A percentile compares a stretch with the other conserved stretches of the same genome.
Conservation (phyloP, 1,284 basidiomycete species). For the Trametes polyzona region DNA sequence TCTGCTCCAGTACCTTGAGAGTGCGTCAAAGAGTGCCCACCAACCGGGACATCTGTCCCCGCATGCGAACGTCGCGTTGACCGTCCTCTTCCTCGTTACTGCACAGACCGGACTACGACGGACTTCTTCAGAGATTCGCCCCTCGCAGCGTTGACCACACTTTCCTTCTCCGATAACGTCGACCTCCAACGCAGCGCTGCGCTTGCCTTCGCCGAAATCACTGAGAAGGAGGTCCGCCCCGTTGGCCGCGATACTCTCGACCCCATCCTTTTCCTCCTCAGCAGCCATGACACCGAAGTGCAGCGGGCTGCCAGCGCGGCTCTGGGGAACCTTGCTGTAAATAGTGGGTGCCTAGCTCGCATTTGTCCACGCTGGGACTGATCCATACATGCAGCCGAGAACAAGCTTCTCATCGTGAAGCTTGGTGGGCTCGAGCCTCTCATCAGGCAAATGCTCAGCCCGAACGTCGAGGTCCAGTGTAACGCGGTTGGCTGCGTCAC, state of each 20-base stretch:
- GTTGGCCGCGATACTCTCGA: conserved; percentile 98
- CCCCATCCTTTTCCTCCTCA: conserved; percentile 96
- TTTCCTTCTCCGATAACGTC: conserved; percentile 99
- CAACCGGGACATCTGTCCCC: background rate
- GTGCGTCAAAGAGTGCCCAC: conserved; percentile 52
- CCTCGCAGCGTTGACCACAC: conserved; percentile 91
- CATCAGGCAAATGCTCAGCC: conserved; percentile 98
- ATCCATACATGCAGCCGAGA: conserved; percentile 74
- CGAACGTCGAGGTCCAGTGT: conserved; percentile 99
- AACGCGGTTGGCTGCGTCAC: conserved; percentile 99
- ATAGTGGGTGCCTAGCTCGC: conserved; percentile 68
- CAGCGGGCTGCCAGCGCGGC: conserved; percentile 98
- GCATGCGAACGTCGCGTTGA: conserved; percentile 10
- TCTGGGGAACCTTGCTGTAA: conserved; percentile 98
- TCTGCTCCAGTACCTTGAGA: conserved; percentile 96
- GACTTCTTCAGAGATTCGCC: conserved; percentile 96
- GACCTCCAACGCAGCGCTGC: conserved; percentile 98
- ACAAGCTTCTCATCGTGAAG: conserved; percentile 98
- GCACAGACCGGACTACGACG: conserved; percentile 88
- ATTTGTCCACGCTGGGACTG: conserved; percentile 15
- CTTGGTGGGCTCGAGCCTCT: conserved; percentile 97
- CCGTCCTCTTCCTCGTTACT: conserved; percentile 11
- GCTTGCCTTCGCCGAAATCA: conserved; percentile 98
- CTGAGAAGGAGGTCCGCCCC: conserved; percentile 98
- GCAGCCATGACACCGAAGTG: conserved; percentile 98